Percentiles rank a stretch among this genome's conserved stretches.
phyloP scores from a whole-genome alignment of 805 yeast genomes.

The Kluyveromyces siamensis region DNA sequence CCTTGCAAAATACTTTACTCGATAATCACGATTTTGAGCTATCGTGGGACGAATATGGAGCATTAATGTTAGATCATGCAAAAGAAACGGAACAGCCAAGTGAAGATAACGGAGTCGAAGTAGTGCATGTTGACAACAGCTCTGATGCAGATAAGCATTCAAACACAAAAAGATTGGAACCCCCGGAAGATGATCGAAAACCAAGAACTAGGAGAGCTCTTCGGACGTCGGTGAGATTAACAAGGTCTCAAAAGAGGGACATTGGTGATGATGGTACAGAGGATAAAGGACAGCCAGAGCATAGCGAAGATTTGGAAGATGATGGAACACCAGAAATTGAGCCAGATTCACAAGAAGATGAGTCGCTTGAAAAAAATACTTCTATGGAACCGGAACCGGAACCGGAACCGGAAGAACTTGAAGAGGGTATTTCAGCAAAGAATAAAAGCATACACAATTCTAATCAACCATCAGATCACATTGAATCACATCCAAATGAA shows the following conservation, averaged over 20 bases:
- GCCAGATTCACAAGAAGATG: too few relatives aligned
- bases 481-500: too few relatives aligned
- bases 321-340: too few relatives aligned
- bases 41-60: constrained; percentile 40
- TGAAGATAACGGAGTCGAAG: neutral
- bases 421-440: too few relatives aligned
- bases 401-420: too few relatives aligned
- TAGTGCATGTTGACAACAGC: neutral
- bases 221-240: constrained; percentile 6
- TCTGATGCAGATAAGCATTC: neutral
- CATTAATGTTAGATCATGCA: constrained; percentile 33
- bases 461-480: too few relatives aligned
- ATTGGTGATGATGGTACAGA: neutral
- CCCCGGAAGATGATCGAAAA: constrained; percentile 1
- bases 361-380: too few relatives aligned
- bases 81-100: constrained; percentile 3
- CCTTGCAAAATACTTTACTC: constrained; percentile 3
- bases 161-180: constrained; percentile 4
- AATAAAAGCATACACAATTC: too few relatives aligned
- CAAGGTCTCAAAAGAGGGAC: constrained; percentile 4
- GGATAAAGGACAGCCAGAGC: neutral
- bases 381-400: too few relatives aligned
- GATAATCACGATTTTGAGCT: constrained; percentile 28
- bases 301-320: neutral
- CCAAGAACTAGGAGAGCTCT: constrained; percentile 2